phyloP scores from a whole-genome alignment of 2,329 filamentous ascomycete genomes.

The Hypoxylon sp. region DNA sequence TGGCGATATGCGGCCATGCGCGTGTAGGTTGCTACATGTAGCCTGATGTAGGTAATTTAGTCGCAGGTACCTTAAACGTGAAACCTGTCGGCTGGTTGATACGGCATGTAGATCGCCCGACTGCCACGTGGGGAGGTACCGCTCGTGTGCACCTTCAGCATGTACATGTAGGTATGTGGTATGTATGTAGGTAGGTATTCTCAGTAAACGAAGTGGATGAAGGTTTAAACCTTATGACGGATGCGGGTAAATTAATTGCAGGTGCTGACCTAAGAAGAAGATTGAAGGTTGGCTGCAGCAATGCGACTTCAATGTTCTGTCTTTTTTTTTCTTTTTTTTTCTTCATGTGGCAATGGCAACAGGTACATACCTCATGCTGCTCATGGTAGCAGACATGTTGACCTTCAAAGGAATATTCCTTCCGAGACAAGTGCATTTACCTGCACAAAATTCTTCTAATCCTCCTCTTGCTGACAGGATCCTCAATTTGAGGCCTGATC shows the following conservation, averaged over 20 bases:
- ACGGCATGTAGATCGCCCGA: slow-evolving; percentile 38
- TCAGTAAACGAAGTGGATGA: slow-evolving; percentile 8
- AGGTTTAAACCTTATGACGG: slow-evolving; percentile 6
- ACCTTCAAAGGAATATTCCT: background rate
- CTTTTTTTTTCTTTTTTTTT: background rate
- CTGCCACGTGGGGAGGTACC: slow-evolving; percentile 45
- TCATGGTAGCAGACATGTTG: background rate
- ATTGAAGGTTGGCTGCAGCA: background rate
- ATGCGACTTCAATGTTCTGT: background rate
- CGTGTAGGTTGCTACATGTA: slow-evolving; percentile 8
- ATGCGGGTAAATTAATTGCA: slow-evolving; percentile 13
- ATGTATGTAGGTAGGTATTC: slow-evolving; percentile 9
- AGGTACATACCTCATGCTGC: background rate
- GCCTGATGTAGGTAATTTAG: slow-evolving; percentile 14
- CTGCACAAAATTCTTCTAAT: background rate
- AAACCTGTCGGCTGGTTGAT: slow-evolving; percentile 33
- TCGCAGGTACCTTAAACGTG: slow-evolving; percentile 23
- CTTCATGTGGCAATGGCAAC: slow-evolving; percentile 4
- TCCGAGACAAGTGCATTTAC: slow-evolving; percentile 8
- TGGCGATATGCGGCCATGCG: background rate
- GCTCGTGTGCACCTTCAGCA: slow-evolving; percentile 18
- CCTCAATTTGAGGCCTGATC: slow-evolving; percentile 2
- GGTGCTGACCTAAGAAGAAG: slow-evolving; percentile 21
- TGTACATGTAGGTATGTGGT: no score
- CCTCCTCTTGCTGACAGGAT: slow-evolving; percentile 6